Evolutionary conservation across 2,329 filamentous ascomycete species (phyloP).

Genomic region (Colletotrichum navitas): DNA sequence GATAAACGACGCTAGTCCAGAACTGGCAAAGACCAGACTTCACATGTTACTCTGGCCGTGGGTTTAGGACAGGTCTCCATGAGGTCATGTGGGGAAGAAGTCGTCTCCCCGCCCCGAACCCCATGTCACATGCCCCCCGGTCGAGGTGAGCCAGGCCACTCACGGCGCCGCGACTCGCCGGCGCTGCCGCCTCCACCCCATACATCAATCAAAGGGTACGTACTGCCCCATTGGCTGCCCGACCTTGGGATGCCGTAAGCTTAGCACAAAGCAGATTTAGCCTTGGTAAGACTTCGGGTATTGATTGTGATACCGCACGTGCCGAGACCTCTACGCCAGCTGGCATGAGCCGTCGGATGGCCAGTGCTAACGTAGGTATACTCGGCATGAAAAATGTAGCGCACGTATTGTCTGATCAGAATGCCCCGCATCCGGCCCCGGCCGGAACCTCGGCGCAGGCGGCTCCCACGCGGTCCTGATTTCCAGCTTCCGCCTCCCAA

Average conservation of each 20-base stretch:
- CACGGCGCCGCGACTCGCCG: background rate
- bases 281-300: constrained; percentile 21
- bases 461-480: background rate
- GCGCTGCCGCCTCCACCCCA: background rate
- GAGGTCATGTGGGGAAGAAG: constrained; percentile 40
- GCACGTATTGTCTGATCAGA: background rate
- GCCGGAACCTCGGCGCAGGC: constrained; percentile 24
- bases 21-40: constrained; percentile 24
- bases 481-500: constrained; percentile 17
- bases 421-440: constrained; percentile 17
- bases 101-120: constrained; percentile 4
- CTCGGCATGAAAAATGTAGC: background rate
- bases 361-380: background rate
- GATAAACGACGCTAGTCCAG: constrained; percentile 36
- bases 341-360: background rate
- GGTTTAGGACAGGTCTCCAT: constrained; percentile 21
- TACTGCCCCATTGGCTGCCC: background rate
- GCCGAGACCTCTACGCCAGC: background rate
- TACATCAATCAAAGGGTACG: background rate
- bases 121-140: constrained; percentile 35
- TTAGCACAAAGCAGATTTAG: constrained; percentile 5
- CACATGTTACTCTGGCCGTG: constrained; percentile 36
- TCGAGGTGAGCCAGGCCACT: constrained; percentile 6
- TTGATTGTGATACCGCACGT: background rate
- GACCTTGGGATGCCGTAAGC: background rate